Evolutionary conservation across 768 basidiomycete species (phyloP), one percentile per base, ranked within the genome.

Genomic region (Leucocoprinus sp.): DNA sequence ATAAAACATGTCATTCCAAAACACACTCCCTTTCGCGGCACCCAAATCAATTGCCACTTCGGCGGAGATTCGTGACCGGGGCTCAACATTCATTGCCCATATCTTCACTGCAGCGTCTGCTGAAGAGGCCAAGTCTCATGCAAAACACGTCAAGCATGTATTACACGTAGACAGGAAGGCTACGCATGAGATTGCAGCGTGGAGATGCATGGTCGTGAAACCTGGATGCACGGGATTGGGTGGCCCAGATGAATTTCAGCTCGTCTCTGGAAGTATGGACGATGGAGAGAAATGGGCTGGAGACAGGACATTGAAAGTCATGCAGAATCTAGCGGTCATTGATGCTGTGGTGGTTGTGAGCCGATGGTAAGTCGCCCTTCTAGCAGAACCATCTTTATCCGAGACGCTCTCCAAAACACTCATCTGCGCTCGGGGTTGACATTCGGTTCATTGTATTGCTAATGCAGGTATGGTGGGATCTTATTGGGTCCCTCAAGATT

Each of bases 341-440:
- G 89, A 92, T 58, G 85, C 82, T 7, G 83, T 84, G 3, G 81
- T 91, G 8, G 70, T 90, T 50, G 83, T 90, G 29, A 82, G 76
- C 61, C 76, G 89, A 47, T 86, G 88, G 85, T 88, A 58, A 57
- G 62, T 47, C 17, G 19, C n/a, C 14, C 15, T 15, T 27, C 14
- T 7, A 29, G 3, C 7, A 21, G 4, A 17, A 29, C 35, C 15
- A 17, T 34, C n/a, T 19, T 31, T 40, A n/a, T 34, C 42, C 35
- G n/a, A n/a, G n/a, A n/a, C 14, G 12, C 24, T 31, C 15, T 15
- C 24, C 46, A 38, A 18, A 22, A n/a, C 33, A 27, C 37, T 31
- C 31, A 8, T 8, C 5, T 8, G n/a, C n/a, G 9, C 4, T 8
- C n/a, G 9, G 14, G n/a, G 4, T 31, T 31, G 9, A 14, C 31